Percentiles rank a stretch among this genome's conserved stretches.
Evolutionary conservation across 768 basidiomycete genomes (phyloP).

Genomic region (Pisolithus sp.): DNA sequence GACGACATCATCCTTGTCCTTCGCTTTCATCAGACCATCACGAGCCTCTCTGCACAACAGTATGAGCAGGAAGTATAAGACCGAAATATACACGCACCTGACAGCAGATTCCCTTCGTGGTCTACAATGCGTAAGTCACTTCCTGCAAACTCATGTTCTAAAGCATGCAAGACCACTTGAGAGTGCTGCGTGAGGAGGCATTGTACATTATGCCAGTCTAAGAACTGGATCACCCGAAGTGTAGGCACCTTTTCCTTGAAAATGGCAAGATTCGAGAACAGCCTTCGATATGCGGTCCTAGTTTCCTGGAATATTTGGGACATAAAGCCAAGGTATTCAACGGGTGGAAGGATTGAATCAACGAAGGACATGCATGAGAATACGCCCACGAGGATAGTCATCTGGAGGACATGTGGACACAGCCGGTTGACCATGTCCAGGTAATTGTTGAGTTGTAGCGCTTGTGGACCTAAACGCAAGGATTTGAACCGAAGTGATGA

Average conservation of each 20-base stretch:
- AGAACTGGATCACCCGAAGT: conserved; percentile 17
- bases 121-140: conserved; percentile 19
- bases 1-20: too few species aligned
- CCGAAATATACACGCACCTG: conserved; percentile 11
- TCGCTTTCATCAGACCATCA: too few species aligned
- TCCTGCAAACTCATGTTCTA: conserved; percentile 5
- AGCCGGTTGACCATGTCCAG: conserved; percentile 5
- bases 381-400: conserved; percentile 10
- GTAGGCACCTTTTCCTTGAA: conserved; percentile 11
- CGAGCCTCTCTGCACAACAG: too few species aligned
- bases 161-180: conserved; percentile 4
- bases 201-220: conserved; percentile 9
- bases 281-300: background rate
- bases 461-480: background rate
- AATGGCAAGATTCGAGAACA: conserved; percentile 10
- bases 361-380: conserved; percentile 2
- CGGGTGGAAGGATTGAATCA: conserved; percentile 7
- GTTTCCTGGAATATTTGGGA: background rate
- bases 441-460: background rate
- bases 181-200: conserved; percentile 14
- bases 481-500: conserved; percentile 16
- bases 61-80: background rate
- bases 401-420: conserved; percentile 15
- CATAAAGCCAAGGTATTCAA: conserved; percentile 15
- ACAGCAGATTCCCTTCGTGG: conserved; percentile 11